These are phyloP conservation scores for Psilocybe azurescens DNA, from an alignment of 768 basidiomycete species.

Conservation along the genomic window DNA sequence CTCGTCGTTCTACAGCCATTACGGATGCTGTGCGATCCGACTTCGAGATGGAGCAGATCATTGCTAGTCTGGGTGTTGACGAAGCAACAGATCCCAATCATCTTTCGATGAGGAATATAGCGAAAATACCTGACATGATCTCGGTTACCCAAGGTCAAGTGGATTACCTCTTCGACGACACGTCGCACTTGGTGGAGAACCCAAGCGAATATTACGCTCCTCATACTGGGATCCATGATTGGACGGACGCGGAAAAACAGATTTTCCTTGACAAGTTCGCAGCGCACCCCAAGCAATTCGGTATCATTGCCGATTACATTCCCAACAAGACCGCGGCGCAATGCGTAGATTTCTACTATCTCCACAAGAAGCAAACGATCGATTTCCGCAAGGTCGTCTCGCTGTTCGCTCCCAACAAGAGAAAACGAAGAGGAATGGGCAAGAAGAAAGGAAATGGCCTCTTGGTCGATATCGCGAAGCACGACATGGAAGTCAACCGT, in stretches of 20 bases:
- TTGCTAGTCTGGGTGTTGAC: constrained; percentile 91
- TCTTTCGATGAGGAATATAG: constrained; percentile 85
- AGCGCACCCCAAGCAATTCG: constrained; percentile 92
- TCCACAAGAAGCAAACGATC: constrained; percentile 89
- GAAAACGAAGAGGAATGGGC: constrained; percentile 62
- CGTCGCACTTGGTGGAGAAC: constrained; percentile 79
- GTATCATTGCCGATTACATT: constrained; percentile 81
- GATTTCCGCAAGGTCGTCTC: constrained; percentile 83
- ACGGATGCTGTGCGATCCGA: constrained; percentile 94
- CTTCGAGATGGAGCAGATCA: constrained; percentile 96
- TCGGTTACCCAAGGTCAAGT: constrained; percentile 66
- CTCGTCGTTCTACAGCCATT: constrained; percentile 74
- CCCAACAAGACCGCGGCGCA: constrained; percentile 86
- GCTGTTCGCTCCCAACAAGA: constrained; percentile 68
- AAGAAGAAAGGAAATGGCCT: constrained; percentile 86
- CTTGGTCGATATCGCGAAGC: constrained; percentile 79
- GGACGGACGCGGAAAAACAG: constrained; percentile 86
- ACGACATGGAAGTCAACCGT: constrained; percentile 62
- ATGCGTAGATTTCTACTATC: constrained; percentile 93
- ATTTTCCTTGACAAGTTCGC: constrained; percentile 84
- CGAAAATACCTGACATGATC: constrained; percentile 91
- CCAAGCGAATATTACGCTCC: constrained; percentile 80
- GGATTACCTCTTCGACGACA: constrained; percentile 79
- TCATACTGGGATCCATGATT: constrained; percentile 76
- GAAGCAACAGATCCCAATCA: constrained; percentile 92